Base-by-base conservation (phyloP, 371 early-diverging fungal genomes). In the Mortierella sp. region DNA sequence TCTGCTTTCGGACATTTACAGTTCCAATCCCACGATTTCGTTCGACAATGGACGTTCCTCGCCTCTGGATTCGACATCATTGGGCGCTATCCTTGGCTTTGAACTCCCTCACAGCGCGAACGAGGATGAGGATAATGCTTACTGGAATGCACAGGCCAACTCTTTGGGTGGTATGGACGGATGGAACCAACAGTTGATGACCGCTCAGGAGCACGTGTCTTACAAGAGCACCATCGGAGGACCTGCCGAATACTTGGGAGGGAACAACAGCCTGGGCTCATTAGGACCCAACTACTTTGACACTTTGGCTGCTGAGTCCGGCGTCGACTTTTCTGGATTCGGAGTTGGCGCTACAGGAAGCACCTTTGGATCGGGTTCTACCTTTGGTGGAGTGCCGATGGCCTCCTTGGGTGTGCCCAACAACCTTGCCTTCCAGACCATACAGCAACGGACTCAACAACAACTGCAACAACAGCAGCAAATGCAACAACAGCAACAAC, bases 141-240 rank as follows among this genome's bases (percentile, higher is more conserved):
- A 85, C 54, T 85, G 86, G 86, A 85, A 85, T 54, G 86, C 82
- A 0, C 86, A 85, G 50, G 86, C 86, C 70, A 85, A 85, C 63
- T 85, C 86, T 4, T 26, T 85, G 44, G 86, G 86, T 74, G 86
- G 86, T 19, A 85, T 85, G 86, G 86, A 85, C 38, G 86, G 86
- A 16, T 85, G 86, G 86, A 85, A 85, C 50, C 86, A 85, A 45
- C 86, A 85, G 78, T 58, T 85, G 34, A 85, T 85, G 86, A 77
- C 82, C 24, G 86, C 86, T 2, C 82, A 81, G 48, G 86, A 85
- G 72, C 86, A 85, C 45, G 86, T 85, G 2, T 82, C 82, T 31
- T 85, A 85, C 73, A 77, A 85, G 82, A 77, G 82, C 38, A 45
- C 79, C 14, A 78, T 82, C 3, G 86, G 86, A 13, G 86, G 86